A percentile compares a stretch with the other conserved stretches of the same genome.
phyloP scores from a whole-genome alignment of 805 yeast species.

The Yueomyces sinensis region DNA sequence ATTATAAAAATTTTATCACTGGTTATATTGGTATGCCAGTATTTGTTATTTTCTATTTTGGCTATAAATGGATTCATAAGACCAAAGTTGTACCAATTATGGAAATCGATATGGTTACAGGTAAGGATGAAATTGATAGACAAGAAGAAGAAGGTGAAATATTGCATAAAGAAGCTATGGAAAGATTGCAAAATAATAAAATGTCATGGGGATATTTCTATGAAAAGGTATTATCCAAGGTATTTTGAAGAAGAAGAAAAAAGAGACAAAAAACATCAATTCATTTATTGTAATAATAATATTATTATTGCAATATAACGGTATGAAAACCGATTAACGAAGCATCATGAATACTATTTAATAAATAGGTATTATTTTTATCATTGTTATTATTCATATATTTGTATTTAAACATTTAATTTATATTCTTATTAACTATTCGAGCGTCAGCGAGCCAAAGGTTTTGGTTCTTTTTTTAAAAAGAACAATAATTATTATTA shows the following conservation, averaged over 20 bases:
- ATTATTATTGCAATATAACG: neutral
- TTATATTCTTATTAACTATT: too few relatives aligned
- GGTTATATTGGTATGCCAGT: conserved; percentile 62
- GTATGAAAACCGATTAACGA: neutral
- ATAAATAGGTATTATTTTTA: neutral
- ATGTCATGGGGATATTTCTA: conserved; percentile 34
- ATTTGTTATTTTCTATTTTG: conserved; percentile 38
- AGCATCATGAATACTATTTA: too few relatives aligned
- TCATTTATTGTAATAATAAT: neutral
- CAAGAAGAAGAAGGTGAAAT: conserved; percentile 24
- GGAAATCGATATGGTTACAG: conserved; percentile 38
- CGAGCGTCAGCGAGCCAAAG: neutral
- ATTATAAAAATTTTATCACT: conserved; percentile 56
- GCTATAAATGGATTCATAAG: conserved; percentile 45
- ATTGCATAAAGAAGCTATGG: conserved; percentile 17
- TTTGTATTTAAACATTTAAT: neutral
- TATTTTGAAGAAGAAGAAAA: conserved; percentile 30
- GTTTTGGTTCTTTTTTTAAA: neutral
- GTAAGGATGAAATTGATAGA: conserved; percentile 17
- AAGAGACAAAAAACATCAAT: too few relatives aligned
- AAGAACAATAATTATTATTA: neutral
- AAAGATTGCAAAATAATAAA: conserved; percentile 14
- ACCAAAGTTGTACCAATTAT: conserved; percentile 35
- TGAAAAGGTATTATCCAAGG: conserved; percentile 35
- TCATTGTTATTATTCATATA: too few relatives aligned